Evolutionary conservation across 352 stramenopile genomes (phyloP), one percentile per base, ranked within the genome.

Genomic region (Globisporangium uncinulatum): DNA sequence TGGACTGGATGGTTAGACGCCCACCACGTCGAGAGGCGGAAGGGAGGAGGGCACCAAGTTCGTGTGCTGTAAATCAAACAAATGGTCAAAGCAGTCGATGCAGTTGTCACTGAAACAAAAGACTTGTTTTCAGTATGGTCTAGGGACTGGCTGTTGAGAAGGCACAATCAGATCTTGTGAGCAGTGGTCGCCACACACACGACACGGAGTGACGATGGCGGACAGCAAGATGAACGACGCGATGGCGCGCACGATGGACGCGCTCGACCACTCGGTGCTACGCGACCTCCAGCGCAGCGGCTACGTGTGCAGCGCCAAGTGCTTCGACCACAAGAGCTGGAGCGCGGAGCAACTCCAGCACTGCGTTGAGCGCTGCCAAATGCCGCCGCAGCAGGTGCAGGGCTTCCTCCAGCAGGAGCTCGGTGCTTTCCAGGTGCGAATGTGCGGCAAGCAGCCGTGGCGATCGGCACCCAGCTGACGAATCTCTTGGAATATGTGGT

Each of bases 261-360:
- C 74, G 57, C 63, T 95, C 46, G 86, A 95, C 66, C 79, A 76
- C 56, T 80, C 70, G 31, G 60, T 92, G 47, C 65, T 95, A 61
- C 86, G 86, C 21, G 62, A 73, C 49, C 75, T 95, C 59, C 83
- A 89, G 79, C 76, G 86, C 63, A 71, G 81, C 32, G 78, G 79
- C 24, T 95, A 95, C 61, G 62, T 92, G 54, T 93, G 86, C 61
- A 84, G 79, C n/a, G 86, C 83, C 57, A 92, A 94, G 54, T 89
- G 83, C 61, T 94, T 95, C 47, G 86, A 95, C 63, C 89, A 92
- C 77, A 92, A 87, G 64, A 72, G 57, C 59, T 83, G 71, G 70
- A 85, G 65, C 50, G 79, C 83, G 4, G 81, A 95, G 53, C 86
- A 95, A 65, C 41, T 95, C 36, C 78, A 89, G 60, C 53, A 69